phyloP scores from a whole-genome alignment of 1,284 basidiomycete species.

The Mycosarcoma mackinlayi region DNA sequence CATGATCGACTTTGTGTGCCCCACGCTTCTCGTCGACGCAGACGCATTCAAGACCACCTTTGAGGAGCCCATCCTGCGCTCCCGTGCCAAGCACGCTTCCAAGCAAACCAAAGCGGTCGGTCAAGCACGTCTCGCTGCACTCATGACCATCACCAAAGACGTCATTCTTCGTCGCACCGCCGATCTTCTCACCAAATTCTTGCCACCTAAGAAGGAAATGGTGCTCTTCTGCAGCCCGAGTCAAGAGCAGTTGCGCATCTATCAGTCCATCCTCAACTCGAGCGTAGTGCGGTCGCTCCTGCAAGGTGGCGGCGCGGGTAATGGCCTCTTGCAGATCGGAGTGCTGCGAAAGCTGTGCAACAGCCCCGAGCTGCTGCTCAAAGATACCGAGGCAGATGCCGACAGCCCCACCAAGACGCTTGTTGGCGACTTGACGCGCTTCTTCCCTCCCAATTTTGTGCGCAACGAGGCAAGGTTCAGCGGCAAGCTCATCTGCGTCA shows the following conservation, averaged over 20 bases:
- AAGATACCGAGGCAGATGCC: constrained; percentile 72
- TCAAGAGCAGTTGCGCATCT: constrained; percentile 81
- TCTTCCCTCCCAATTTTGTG: constrained; percentile 47
- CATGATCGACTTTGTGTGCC: constrained; percentile 96
- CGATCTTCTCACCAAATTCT: constrained; percentile 79
- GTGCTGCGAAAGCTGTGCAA: constrained; percentile 85
- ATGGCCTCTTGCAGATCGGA: constrained; percentile 63
- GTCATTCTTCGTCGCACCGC: constrained; percentile 86
- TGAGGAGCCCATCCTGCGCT: constrained; percentile 88
- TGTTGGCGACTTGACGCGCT: constrained; percentile 31
- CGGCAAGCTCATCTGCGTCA: constrained; percentile 78
- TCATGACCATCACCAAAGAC: constrained; percentile 80
- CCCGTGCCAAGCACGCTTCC: constrained; percentile 81
- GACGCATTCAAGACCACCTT: constrained; percentile 73
- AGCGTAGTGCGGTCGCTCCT: constrained; percentile 50
- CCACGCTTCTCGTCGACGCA: constrained; percentile 76
- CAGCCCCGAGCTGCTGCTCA: constrained; percentile 84
- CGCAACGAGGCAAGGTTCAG: constrained; percentile 44
- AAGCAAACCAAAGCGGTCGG: constrained; percentile 80
- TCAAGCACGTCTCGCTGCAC: constrained; percentile 71
- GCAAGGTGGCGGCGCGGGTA: constrained; percentile 38
- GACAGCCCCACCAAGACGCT: constrained; percentile 40
- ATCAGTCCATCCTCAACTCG: constrained; percentile 74
- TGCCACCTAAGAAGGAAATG: constrained; percentile 86
- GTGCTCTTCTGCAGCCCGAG: constrained; percentile 38